These are phyloP conservation scores for Diaporthe destruens DNA, from an alignment of 2,329 filamentous ascomycete species.

Conservation along the genomic window DNA sequence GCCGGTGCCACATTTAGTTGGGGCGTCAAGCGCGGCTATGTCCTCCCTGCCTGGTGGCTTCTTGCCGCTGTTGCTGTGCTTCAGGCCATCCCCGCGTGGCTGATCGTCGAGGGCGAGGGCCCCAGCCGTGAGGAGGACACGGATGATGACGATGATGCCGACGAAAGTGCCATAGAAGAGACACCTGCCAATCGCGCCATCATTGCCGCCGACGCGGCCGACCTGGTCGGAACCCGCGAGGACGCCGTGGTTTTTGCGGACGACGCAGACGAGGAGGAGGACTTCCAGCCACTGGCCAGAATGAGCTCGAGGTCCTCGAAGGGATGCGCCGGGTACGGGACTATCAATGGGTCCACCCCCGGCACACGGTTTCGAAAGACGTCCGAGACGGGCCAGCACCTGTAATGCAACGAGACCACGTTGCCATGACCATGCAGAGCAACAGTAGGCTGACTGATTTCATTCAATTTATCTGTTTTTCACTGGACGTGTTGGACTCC, in stretches of 20 bases:
- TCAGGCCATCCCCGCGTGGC: constrained; percentile 79
- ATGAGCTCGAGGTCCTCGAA: constrained; percentile 33
- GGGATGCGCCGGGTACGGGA: constrained; percentile 19
- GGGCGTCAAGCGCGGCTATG: constrained; percentile 81
- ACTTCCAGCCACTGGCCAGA: constrained; percentile 29
- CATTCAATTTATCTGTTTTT: neutral
- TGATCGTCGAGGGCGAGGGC: constrained; percentile 80
- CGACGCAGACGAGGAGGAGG: constrained; percentile 19
- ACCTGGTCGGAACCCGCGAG: constrained; percentile 1
- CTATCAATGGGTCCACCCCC: constrained; percentile 6
- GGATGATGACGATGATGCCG: constrained; percentile 48
- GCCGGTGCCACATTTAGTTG: constrained; percentile 80
- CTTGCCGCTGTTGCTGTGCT: constrained; percentile 73
- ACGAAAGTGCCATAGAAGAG: constrained; percentile 46
- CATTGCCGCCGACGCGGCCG: constrained; percentile 37
- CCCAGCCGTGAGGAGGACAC: constrained; percentile 58
- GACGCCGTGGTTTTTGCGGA: constrained; percentile 23
- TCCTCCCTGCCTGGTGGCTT: constrained; percentile 85
- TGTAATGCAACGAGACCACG: neutral
- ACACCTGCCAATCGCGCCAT: constrained; percentile 32
- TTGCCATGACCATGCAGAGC: neutral
- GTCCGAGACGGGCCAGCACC: constrained; percentile 25
- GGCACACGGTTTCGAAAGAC: constrained; percentile 31
- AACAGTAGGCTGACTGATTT: neutral
- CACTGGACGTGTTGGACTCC: neutral